Percentiles rank a stretch among this genome's conserved stretches.
Conservation (phyloP, 441 rosid genomes). For the Pelargonium hybrid region DNA sequence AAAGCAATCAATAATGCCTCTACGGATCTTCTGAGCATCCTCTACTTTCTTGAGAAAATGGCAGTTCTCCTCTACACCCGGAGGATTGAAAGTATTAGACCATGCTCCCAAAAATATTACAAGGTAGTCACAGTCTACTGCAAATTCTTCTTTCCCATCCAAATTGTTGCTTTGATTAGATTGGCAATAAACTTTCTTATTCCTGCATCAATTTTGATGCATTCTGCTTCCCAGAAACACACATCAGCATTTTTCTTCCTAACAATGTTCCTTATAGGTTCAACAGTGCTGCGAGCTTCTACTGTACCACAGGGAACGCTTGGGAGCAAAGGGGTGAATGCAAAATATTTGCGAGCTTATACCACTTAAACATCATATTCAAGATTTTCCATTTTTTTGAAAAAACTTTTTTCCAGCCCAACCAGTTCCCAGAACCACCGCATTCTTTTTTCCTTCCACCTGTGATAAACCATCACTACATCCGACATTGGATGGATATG, state of each 20-base stretch:
- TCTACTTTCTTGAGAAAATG: slow-evolving; percentile 95
- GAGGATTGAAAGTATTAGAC: slow-evolving; percentile 86
- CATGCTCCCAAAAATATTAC: slow-evolving; percentile 91
- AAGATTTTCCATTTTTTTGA: slow-evolving; percentile 54
- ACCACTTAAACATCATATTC: slow-evolving; percentile 69
- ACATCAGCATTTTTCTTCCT: slow-evolving; percentile 58
- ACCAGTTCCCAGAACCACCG: slow-evolving; percentile 92
- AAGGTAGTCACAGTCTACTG: slow-evolving; percentile 76
- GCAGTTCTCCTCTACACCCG: slow-evolving; percentile 85
- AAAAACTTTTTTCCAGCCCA: slow-evolving; percentile 93
- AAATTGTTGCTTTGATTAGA: slow-evolving; percentile 30
- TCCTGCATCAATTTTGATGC: slow-evolving; percentile 67
- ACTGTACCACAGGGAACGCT: slow-evolving; percentile 94
- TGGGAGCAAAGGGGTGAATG: slow-evolving; percentile 91
- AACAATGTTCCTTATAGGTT: slow-evolving; percentile 80
- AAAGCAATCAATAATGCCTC: slow-evolving; percentile 62
- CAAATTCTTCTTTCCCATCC: slow-evolving; percentile 59
- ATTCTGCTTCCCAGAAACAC: slow-evolving; percentile 72
- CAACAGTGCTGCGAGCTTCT: slow-evolving; percentile 66
- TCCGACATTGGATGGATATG: slow-evolving; percentile 32
- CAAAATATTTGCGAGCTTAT: slow-evolving; percentile 91
- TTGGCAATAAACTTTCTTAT: slow-evolving; percentile 72
- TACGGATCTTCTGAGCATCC: slow-evolving; percentile 86
- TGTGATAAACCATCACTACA: slow-evolving; percentile 27
- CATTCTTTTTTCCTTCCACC: slow-evolving; percentile 49